Evolutionary conservation across 2,329 filamentous ascomycete genomes (phyloP), one percentile per base, ranked within the genome.

Genomic region (Atkinsonella hypoxylon): DNA sequence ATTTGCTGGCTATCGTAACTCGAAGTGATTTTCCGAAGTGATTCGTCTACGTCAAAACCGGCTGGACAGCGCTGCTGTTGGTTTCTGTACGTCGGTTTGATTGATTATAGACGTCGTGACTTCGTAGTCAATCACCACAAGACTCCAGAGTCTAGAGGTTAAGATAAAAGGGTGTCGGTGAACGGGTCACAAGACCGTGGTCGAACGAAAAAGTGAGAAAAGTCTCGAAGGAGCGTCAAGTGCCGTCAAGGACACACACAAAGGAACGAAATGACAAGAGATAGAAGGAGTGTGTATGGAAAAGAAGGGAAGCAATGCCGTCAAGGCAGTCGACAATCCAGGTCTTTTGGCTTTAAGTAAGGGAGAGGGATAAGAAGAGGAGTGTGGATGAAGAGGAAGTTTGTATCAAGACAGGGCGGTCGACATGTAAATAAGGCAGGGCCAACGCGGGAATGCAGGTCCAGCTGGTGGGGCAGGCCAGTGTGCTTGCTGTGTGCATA

Each of bases 11-110:
- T 39, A 22, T 22, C 32, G 48, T 38, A 18, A 34, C 18, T 44
- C 36, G 34, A 20, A n/a, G n/a, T n/a, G 26, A 43, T 36, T n/a
- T 34, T 17, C 38, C 40, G 18, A 38, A 36, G 30, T 15, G 26
- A 36, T 43, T 54, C 30, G 49, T 52, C 22, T 56, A 48, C 51
- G 55, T 57, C 57, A 58, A 54, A 54, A 58, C 56, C 56, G 56
- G 57, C 55, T 56, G 57, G 53, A 49, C 50, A 52, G 49, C 41
- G 44, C 53, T 53, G 48, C 48, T 53, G 45, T 42, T 30, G n/a
- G 6, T 45, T 34, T 6, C 38, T 47, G 36, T 47, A 30, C n/a
- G 20, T 22, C 18, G 30, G 5, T 5, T 46, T 31, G 15, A 17
- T 41, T 15, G 18, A 22, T 36, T 39, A 36, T 31, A 38, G 38